Base-by-base conservation (phyloP, 768 basidiomycete species). In the Baorangia bicolor region DNA sequence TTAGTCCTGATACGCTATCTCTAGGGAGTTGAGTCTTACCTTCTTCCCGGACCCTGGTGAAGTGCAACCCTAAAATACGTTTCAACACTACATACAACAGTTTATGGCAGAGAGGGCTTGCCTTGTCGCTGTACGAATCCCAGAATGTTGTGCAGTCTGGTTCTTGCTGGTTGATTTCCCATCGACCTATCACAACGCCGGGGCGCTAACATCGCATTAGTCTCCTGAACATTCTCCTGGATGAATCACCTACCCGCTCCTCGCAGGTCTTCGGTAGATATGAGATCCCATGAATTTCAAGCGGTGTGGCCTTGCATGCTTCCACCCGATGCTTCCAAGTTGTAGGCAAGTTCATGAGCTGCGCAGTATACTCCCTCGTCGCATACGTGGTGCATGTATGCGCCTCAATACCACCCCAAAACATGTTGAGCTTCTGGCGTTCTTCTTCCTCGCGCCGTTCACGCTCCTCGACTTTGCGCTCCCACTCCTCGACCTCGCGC, bases 301-400 rank as follows among this genome's bases (percentile, higher is more conserved):
- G 54, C 0, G 66, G 57, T 0, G 64, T 70, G 0, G 47, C 51
- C 42, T 35, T 62, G 58, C 70, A 70, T 0, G 66, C 66, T 5
- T 59, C 59, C n/a, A 66, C 13, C 8, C 59, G 59, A 34, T 58
- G 60, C 6, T 37, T 38, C 52, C 66, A 65, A 18, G 49, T 42
- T 0, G 10, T 28, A 5, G 70, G 72, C n/a, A 73, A 42, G 38
- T 72, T 72, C 46, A 59, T 60, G 3, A 74, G 53, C 5, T 55
- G 53, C 0, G 73, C 73, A 1, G 65, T 62, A 30, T 74, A 73
- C 39, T 63, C 62, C 41, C 69, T 63, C 3, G 67, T 65, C 0
- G 58, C 69, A 48, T 68, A 72, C 0, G 66, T 63, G 25, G 52
- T 64, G 53, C 73, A 74, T 18, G 33, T 31, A 43, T 65, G 60